Percentiles rank a stretch among this genome's conserved stretches.
phyloP scores from a whole-genome alignment of 352 stramenopile species.

The Vaucheria bursata region DNA sequence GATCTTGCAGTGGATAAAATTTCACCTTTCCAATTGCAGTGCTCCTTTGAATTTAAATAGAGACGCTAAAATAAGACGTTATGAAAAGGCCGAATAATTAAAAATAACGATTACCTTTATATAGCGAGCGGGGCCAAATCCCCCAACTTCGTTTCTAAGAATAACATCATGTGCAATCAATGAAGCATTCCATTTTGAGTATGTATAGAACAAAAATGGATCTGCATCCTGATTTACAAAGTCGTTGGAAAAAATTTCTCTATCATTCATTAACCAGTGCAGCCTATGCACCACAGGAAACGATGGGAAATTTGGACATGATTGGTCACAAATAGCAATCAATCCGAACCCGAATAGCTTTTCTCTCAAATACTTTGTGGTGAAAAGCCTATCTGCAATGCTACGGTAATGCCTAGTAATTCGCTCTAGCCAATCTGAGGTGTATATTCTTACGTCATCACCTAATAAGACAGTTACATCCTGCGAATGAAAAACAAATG shows the following conservation, averaged over 20 bases:
- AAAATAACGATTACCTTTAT: conserved; percentile 4
- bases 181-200: neutral
- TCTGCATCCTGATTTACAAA: conserved; percentile 44
- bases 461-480: conserved; percentile 17
- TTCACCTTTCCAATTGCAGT: neutral
- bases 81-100: neutral
- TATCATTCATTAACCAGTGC: conserved; percentile 17
- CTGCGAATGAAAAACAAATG: neutral
- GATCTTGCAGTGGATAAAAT: neutral
- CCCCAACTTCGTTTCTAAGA: conserved; percentile 14
- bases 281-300: conserved; percentile 30
- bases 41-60: neutral
- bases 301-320: conserved; percentile 17
- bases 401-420: conserved; percentile 11
- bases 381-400: conserved; percentile 11
- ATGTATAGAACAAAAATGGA: conserved; percentile 30
- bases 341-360: conserved; percentile 19
- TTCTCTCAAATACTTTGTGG: neutral
- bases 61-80: neutral
- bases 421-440: conserved; percentile 13
- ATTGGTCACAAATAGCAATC: conserved; percentile 19
- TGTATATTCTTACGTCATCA: conserved; percentile 28
- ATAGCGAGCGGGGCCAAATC: neutral
- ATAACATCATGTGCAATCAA: neutral
- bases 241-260: conserved; percentile 21